Base-by-base conservation (phyloP, 2,329 filamentous ascomycete genomes). In the Juglanconis sp. region DNA sequence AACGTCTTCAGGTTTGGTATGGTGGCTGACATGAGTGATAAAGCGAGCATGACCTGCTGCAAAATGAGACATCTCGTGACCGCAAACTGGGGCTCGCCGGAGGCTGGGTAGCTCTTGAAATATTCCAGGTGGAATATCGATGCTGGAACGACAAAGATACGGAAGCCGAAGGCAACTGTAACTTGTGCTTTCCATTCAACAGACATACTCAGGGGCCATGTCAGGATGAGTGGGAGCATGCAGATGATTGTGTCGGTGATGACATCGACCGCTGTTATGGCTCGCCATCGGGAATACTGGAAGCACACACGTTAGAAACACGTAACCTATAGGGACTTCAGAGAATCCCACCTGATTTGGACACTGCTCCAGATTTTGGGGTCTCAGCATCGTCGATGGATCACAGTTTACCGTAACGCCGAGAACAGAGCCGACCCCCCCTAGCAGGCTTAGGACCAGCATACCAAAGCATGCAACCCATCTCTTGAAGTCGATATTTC, bases 1-100 rank as follows among this genome's bases (percentile, higher is more conserved):
- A 67, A 66, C 7, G 59, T 63, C 15, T 63, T 66, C n/a, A 65
- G 42, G 53, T 67, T 67, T 11, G 65, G 66, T 2, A 67, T 55
- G 34, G 64, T 66, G 15, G 66, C 65, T 3, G 65, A 66, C 4
- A 65, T 60, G 46, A 67, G 57, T 10, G 66, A 67, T 60, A 59
- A 62, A 8, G 59, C 44, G 4, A 67, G 54, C 54, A 64, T 64
- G 17, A 51, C 54, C 46, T 66, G 66, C 35, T 62, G 65, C 40
- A 64, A 44, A 1, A 66, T 53, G 1, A 67, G 56, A n/a, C 57
- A 62, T 48, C 59, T 56, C 2, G 63, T 61, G 17, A 65, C 36
- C 24, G 52, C 49, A 36, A 65, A 61, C 32, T 65, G 62, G 3
- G 65, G 58, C 42, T 66, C 64, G 17, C 38, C 30, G 2, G 66